Evolutionary conservation across 73 alveolate species (phyloP).

Genomic region (Urostyla sp.): DNA sequence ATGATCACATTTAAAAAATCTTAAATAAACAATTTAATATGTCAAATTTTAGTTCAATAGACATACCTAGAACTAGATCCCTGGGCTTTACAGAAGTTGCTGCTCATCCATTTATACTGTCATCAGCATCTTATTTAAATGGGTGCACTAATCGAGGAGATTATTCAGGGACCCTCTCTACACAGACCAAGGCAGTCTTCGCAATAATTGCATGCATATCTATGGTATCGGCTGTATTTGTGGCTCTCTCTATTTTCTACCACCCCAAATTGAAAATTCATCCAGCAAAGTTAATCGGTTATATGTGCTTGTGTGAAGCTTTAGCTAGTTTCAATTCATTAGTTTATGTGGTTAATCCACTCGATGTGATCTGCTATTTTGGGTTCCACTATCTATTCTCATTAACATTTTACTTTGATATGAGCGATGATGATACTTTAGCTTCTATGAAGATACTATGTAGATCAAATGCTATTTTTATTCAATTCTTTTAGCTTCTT

Average conservation of each 20-base stretch:
- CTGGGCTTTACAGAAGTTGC: conserved; percentile 19
- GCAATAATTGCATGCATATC: conserved; percentile 28
- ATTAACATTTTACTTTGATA: background rate
- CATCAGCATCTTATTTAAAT: background rate
- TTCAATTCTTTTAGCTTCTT: conserved; percentile 44
- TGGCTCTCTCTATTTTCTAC: conserved; percentile 46
- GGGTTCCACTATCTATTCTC: conserved; percentile 46
- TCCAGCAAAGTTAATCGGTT: conserved; percentile 50
- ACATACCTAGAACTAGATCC: no score
- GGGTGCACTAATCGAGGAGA: background rate
- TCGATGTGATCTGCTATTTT: conserved; percentile 43
- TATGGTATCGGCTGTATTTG: conserved; percentile 4
- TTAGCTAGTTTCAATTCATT: conserved; percentile 38
- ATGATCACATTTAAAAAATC: no score
- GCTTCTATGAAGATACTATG: conserved; percentile 7
- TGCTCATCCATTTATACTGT: conserved; percentile 1
- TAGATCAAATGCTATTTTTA: conserved; percentile 30
- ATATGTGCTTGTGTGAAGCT: conserved; percentile 47
- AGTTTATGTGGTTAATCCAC: conserved; percentile 46
- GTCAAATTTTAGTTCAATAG: no score
- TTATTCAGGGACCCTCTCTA: background rate
- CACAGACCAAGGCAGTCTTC: conserved; percentile 2
- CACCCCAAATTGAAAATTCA: conserved; percentile 38
- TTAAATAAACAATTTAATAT: no score
- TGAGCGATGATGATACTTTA: conserved; percentile 1